Evolutionary conservation across 495 filamentous ascomycete genomes (phyloP).

Genomic region (Hypoxylon crocopeplum): DNA sequence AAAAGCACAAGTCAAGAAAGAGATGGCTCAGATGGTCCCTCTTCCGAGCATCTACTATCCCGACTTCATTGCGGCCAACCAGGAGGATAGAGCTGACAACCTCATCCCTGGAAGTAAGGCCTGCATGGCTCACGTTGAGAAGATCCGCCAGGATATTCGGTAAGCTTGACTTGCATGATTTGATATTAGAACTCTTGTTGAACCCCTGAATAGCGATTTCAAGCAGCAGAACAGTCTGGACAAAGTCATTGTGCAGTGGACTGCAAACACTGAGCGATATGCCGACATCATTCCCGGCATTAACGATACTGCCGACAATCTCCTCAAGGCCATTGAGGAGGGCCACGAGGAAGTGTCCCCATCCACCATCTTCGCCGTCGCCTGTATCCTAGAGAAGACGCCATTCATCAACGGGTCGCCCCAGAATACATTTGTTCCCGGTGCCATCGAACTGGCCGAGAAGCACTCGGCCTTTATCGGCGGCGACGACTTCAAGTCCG

Average conservation of each 20-base stretch:
- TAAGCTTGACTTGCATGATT: constrained; percentile 46
- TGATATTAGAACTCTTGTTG: constrained; percentile 32
- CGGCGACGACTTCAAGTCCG: constrained; percentile 99
- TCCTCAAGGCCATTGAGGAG: constrained; percentile 82
- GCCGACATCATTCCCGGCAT: constrained; percentile 86
- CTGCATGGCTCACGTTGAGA: constrained; percentile 84
- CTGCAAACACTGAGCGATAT: constrained; percentile 97
- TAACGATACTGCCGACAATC: constrained; percentile 96
- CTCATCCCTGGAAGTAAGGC: constrained; percentile 83
- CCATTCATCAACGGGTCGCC: constrained; percentile 99
- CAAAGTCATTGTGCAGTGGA: constrained; percentile 98
- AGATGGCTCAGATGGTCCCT: constrained; percentile 89
- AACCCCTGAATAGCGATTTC: constrained; percentile 70
- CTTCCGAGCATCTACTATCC: constrained; percentile 98
- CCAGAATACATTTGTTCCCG: constrained; percentile 98
- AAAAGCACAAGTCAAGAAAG: constrained; percentile 87
- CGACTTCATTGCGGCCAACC: constrained; percentile 98
- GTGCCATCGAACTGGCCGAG: constrained; percentile 89
- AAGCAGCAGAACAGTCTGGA: constrained; percentile 85
- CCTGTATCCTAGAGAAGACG: constrained; percentile 84
- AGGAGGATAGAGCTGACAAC: constrained; percentile 97
- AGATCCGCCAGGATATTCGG: constrained; percentile 94
- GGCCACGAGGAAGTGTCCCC: constrained; percentile 91
- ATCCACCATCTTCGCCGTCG: constrained; percentile 94
- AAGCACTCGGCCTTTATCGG: constrained; percentile 89